A percentile compares a stretch with the other conserved stretches of the same genome.
These are phyloP conservation scores for Fusarium beomiforme DNA, from an alignment of 2,329 filamentous ascomycete genomes.

Conservation along the genomic window DNA sequence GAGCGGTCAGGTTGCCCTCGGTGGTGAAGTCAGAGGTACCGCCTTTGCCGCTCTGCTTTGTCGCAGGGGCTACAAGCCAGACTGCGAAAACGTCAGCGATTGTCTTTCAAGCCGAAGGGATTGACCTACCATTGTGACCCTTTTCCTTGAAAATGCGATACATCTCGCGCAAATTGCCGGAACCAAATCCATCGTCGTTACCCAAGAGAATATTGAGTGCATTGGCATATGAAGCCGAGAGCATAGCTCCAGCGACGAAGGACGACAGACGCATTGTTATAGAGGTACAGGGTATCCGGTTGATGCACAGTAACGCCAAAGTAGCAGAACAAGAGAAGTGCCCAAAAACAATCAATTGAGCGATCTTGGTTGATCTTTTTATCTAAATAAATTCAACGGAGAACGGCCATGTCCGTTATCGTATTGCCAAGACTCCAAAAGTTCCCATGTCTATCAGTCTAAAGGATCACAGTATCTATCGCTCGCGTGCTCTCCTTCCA, in stretches of 20 bases:
- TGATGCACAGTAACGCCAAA: rapidly evolving
- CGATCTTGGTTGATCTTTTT: slow-evolving; percentile 12
- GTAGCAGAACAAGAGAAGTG: background rate
- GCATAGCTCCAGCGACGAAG: slow-evolving; percentile 27
- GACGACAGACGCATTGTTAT: slow-evolving; percentile 38
- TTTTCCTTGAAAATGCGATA: slow-evolving; percentile 45
- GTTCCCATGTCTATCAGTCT: slow-evolving; percentile 8
- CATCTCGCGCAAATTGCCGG: slow-evolving; percentile 44
- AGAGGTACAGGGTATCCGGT: background rate
- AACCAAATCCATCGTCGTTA: slow-evolving; percentile 47
- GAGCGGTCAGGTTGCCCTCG: slow-evolving; percentile 41
- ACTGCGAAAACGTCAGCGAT: slow-evolving; percentile 1
- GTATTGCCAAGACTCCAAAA: slow-evolving; percentile 22
- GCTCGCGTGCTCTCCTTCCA: slow-evolving; percentile 27
- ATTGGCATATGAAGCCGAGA: slow-evolving; percentile 26
- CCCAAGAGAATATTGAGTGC: slow-evolving; percentile 46
- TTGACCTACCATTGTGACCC: slow-evolving; percentile 40
- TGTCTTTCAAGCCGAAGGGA: rapidly evolving
- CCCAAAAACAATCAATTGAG: background rate
- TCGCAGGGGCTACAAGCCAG: slow-evolving; percentile 46
- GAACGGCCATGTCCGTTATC: slow-evolving; percentile 21
- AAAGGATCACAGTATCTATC: background rate
- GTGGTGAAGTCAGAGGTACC: slow-evolving; percentile 44
- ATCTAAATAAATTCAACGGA: slow-evolving; percentile 2
- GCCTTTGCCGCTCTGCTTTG: slow-evolving; percentile 45